Evolutionary conservation across 768 basidiomycete genomes (phyloP), one percentile per base, ranked within the genome.

Genomic region (Termitomyces sp.): DNA sequence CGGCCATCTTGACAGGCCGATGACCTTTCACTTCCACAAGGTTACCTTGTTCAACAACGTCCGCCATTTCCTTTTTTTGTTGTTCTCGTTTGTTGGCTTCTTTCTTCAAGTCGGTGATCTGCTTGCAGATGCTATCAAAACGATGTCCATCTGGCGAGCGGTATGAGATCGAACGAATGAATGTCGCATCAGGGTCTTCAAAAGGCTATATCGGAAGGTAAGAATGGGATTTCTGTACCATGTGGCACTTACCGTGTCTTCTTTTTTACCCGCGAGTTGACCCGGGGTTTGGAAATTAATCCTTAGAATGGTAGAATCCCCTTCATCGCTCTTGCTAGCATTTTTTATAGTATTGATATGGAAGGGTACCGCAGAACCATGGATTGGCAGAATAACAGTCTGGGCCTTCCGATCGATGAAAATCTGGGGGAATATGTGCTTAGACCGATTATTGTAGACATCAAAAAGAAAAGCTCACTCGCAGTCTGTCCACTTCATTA

Each of bases 281-380:
- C 97, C 97, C 11, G 97, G 97, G 0, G 96, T 97, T 73, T 98
- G 95, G 78, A 98, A 98, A 75, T 98, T 98, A 74, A 99, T 94
- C 2, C 97, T 86, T 57, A 99, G 82, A 68, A 92, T 94, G 0
- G 95, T 96, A 71, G 88, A 92, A 55, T 98, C 94, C 5, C 92
- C 93, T 74, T 98, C 97, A 64, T 99, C 96, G 65, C 86, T 97
- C 78, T 98, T 98, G 79, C 91, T 95, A 36, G 90, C 92, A 71
- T 96, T 98, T 77, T 99, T 98, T 65, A 99, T 94, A 1, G 94
- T 94, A 70, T 96, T 96, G 76, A 98, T 96, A 71, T 99, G 97
- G 81, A 96, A 98, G 0, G 96, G 95, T 0, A 96, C 95, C 0
- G 95, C 94, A 68, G 90, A 98, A 3, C 97, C 97, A 68, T 98